phyloP scores from a whole-genome alignment of 441 rosid genomes.

The Hypseocharis bilobata region DNA sequence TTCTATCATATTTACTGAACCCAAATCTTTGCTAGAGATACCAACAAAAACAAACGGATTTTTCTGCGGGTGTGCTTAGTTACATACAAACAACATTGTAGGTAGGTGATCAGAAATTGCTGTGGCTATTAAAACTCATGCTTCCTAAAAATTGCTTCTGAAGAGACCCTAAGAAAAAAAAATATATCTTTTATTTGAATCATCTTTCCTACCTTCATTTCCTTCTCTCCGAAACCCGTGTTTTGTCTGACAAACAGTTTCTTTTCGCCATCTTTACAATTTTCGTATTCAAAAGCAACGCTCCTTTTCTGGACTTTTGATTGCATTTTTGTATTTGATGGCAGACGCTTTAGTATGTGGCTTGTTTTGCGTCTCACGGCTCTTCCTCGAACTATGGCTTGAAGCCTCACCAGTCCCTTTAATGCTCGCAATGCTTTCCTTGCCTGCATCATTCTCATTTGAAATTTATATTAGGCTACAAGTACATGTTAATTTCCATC shows the following conservation, averaged over 20 bases:
- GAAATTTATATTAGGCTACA: constrained; percentile 4
- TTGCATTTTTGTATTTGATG: constrained; percentile 24
- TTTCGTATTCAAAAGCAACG: constrained; percentile 11
- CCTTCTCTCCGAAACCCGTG: constrained; percentile 35
- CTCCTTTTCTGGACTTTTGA: constrained; percentile 22
- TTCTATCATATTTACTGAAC: no score
- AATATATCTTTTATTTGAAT: constrained; percentile 1
- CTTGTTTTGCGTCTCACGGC: constrained; percentile 44
- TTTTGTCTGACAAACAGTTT: constrained; percentile 25
- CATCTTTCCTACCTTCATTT: constrained; percentile 28
- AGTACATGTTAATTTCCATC: no score
- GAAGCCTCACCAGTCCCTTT: constrained; percentile 75
- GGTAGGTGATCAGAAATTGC: no score
- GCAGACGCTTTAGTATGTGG: constrained; percentile 22
- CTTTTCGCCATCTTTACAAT: constrained; percentile 22
- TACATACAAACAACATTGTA: no score
- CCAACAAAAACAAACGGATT: no score
- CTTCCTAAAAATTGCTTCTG: background rate
- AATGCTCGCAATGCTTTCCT: constrained; percentile 80
- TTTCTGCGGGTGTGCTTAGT: no score
- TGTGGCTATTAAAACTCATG: background rate
- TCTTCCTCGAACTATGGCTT: constrained; percentile 75
- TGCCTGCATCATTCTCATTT: constrained; percentile 41
- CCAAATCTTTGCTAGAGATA: no score
- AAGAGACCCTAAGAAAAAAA: background rate